A percentile compares a stretch with the other conserved stretches of the same genome.
Evolutionary conservation across 148 eudicot species (phyloP).

Genomic region (Chenopodium berlandieri): DNA sequence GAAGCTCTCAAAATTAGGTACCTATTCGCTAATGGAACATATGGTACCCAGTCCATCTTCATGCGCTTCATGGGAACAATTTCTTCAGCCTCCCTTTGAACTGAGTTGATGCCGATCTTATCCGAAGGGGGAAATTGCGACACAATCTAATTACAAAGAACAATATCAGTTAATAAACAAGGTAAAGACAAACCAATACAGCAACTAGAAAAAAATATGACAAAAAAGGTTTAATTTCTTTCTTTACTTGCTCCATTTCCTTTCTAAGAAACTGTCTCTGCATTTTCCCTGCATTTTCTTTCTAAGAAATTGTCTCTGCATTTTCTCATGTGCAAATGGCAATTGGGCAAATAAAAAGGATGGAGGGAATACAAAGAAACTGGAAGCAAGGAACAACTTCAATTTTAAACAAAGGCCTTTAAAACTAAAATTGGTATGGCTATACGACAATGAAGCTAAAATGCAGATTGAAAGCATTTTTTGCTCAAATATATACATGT

Average conservation of each 20-base stretch:
- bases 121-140: slow-evolving; percentile 97
- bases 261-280: too few species aligned
- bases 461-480: too few species aligned
- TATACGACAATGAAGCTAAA: too few species aligned
- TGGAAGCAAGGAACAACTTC: background rate
- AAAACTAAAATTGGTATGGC: too few species aligned
- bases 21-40: slow-evolving; percentile 80
- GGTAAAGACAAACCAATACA: background rate
- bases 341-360: too few species aligned
- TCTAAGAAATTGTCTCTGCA: too few species aligned
- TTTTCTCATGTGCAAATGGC: too few species aligned
- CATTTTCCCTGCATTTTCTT: too few species aligned
- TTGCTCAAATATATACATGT: too few species aligned
- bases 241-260: too few species aligned
- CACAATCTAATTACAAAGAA: slow-evolving; percentile 52
- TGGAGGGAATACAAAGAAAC: too few species aligned
- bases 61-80: slow-evolving; percentile 90
- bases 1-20: slow-evolving; percentile 21
- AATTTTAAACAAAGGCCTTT: background rate
- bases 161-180: background rate
- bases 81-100: slow-evolving; percentile 94
- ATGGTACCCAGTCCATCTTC: slow-evolving; percentile 99
- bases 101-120: slow-evolving; percentile 92
- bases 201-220: background rate
- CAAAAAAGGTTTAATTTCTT: background rate